Percentiles rank a stretch among this genome's conserved stretches.
Evolutionary conservation across 2,329 filamentous ascomycete genomes (phyloP).

Genomic region (Immersiporthe knoxdaviesiana): DNA sequence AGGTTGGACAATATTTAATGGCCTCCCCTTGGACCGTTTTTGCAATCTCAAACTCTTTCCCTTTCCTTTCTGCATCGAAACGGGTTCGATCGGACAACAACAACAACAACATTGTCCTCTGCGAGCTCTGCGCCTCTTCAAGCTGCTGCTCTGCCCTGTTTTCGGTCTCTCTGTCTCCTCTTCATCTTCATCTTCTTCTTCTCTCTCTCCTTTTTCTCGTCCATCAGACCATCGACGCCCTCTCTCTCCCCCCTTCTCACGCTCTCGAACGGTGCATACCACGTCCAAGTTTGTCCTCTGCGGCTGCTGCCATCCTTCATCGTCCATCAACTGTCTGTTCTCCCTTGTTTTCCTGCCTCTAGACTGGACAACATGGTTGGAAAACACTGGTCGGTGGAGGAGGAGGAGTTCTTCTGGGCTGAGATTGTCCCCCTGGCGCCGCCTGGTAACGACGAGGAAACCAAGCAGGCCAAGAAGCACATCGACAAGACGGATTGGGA

Average conservation of each 20-base stretch:
- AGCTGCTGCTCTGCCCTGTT: not conserved
- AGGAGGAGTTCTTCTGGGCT: slow-evolving; percentile 55
- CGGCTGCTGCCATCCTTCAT: not conserved
- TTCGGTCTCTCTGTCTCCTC: not conserved
- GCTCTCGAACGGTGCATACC: not conserved
- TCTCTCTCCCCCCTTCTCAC: slow-evolving; percentile 2
- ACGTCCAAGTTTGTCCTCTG: not conserved
- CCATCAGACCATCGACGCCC: not conserved
- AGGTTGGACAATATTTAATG: not conserved
- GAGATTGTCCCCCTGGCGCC: slow-evolving; percentile 36
- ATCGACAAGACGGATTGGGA: slow-evolving; percentile 22
- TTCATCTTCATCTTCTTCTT: not conserved
- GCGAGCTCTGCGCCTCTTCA: not conserved
- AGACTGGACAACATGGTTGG: slow-evolving; percentile 49
- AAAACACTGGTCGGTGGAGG: slow-evolving; percentile 51
- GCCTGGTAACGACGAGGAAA: slow-evolving; percentile 32
- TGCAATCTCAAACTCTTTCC: not conserved
- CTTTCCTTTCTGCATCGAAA: not conserved
- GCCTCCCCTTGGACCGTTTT: not conserved
- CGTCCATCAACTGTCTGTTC: not conserved
- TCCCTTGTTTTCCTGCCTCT: not conserved
- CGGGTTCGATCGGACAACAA: not conserved
- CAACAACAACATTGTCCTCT: not conserved
- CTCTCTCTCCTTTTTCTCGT: not conserved
- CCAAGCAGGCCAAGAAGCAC: slow-evolving; percentile 32